These are phyloP conservation scores for Rauvolfia tetraphylla DNA, from an alignment of 257 asterid genomes.

Conservation along the genomic window DNA sequence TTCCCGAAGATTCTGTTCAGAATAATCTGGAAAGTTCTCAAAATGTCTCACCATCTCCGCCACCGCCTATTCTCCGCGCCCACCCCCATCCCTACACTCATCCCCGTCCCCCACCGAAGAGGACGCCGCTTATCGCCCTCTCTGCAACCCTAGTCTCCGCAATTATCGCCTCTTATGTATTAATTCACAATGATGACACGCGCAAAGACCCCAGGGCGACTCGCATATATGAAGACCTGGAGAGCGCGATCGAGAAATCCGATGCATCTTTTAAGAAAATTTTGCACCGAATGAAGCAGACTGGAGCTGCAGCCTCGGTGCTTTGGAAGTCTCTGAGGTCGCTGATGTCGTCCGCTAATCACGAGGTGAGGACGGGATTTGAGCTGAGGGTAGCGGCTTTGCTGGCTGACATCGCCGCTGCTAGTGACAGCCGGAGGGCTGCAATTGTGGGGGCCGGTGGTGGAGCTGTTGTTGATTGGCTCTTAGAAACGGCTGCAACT, in stretches of 20 bases:
- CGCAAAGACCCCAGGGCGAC: constrained; percentile 12
- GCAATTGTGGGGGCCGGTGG: constrained; percentile 98
- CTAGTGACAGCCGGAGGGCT: constrained; percentile 78
- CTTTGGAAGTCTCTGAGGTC: constrained; percentile 91
- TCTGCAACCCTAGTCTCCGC: constrained; percentile 43
- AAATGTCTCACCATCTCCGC: constrained; percentile 24
- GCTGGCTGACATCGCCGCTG: constrained; percentile 91
- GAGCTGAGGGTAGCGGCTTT: constrained; percentile 94
- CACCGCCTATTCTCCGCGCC: constrained; percentile 22
- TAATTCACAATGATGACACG: constrained; percentile 21
- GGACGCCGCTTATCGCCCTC: constrained; percentile 35
- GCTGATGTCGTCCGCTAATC: constrained; percentile 89
- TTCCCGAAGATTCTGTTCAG: constrained; percentile 20
- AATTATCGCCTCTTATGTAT: constrained; percentile 40
- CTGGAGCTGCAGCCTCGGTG: constrained; percentile 88
- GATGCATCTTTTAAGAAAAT: constrained; percentile 51
- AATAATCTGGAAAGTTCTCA: constrained; percentile 27
- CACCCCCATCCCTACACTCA: background rate
- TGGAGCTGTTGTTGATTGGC: constrained; percentile 94
- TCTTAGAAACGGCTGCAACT: constrained; percentile 73
- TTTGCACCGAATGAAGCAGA: constrained; percentile 63
- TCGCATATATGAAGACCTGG: constrained; percentile 46
- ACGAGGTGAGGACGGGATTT: constrained; percentile 91
- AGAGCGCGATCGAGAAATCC: constrained; percentile 48
- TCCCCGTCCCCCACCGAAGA: constrained; percentile 22